Base-by-base conservation (phyloP, 2,329 filamentous ascomycete species). In the Saccharata proteae region DNA sequence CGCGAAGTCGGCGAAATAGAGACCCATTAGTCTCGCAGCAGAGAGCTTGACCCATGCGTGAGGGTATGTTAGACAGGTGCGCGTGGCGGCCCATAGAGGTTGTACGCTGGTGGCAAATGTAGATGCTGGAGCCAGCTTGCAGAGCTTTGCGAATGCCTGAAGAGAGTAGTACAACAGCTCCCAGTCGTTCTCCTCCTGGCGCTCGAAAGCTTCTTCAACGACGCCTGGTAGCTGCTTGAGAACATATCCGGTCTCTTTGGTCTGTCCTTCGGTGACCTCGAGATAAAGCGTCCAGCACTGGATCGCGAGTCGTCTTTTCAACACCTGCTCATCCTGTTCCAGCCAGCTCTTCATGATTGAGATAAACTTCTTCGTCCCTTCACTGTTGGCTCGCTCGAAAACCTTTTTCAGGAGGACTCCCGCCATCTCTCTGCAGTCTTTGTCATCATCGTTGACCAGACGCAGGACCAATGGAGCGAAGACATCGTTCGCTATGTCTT, bases 391-490 rank as follows among this genome's bases (percentile, higher is more conserved):
- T 44, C 77, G 75, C 35, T 74, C 71, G 55, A 93, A 93, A 12
- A 90, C 69, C 46, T 81, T 77, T 47, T 80, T 84, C 35, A 96
- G 62, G 26, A 98, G 61, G 35, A 79, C 73, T 26, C 75, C 78
- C 1, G 86, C 85, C 53, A 88, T 77, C 38, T 85, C 71, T 17
- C 82, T 76, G 54, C 90, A 98, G 43, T 83, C 81, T 30, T 78
- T 71, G 29, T 82, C 83, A 32, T 92, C 81, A 38, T 98, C 90
- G 44, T 94, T 93, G 37, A 80, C 76, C 39, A 94, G 69, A 11
- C 86, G 75, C 44, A 93, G 74, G 30, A 94, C 74, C 5, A 98
- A 58, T 0, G 86, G 85, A 14, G 92, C 67, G 60, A 94, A 98
- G 49, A 85, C 82, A 13, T 75, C 80, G 2, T 74, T 73, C 0